phyloP scores from a whole-genome alignment of 495 filamentous ascomycete genomes.

The Tuber microsphaerosporum region DNA sequence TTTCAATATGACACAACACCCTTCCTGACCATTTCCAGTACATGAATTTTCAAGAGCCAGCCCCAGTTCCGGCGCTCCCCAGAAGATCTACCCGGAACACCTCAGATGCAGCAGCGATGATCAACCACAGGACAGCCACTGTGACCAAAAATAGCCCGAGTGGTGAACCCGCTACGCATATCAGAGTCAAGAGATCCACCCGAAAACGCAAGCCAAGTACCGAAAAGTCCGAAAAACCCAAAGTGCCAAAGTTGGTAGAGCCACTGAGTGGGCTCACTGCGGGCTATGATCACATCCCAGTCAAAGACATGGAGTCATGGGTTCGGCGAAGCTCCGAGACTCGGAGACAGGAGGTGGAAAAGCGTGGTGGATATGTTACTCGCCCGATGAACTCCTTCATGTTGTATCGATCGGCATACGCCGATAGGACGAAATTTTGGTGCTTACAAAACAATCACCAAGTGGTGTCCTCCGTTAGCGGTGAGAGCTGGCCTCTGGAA shows the following conservation, averaged over 20 bases:
- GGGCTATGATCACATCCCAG: constrained; percentile 54
- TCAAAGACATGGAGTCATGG: constrained; percentile 75
- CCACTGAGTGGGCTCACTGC: constrained; percentile 75
- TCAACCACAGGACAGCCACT: constrained; percentile 23
- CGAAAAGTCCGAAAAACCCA: constrained; percentile 44
- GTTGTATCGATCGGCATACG: constrained; percentile 90
- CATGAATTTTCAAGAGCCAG: neutral
- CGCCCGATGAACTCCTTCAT: constrained; percentile 98
- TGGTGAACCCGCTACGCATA: constrained; percentile 26
- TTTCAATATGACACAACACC: neutral
- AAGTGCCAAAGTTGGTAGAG: constrained; percentile 51
- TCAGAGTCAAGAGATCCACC: constrained; percentile 24
- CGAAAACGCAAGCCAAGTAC: constrained; percentile 28
- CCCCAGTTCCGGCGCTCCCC: constrained; percentile 4
- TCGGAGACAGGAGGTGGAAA: constrained; percentile 60
- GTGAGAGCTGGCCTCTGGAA: constrained; percentile 80
- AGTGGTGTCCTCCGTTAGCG: constrained; percentile 76
- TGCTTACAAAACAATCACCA: constrained; percentile 89
- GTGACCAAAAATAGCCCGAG: constrained; percentile 22
- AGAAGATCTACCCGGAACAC: constrained; percentile 14
- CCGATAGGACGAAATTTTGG: constrained; percentile 75
- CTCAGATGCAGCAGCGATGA: constrained; percentile 14
- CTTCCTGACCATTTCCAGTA: neutral
- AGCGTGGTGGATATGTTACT: constrained; percentile 70
- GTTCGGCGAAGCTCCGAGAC: constrained; percentile 64